Evolutionary conservation across 2,329 filamentous ascomycete genomes (phyloP).

Genomic region (Volutella citrinella): DNA sequence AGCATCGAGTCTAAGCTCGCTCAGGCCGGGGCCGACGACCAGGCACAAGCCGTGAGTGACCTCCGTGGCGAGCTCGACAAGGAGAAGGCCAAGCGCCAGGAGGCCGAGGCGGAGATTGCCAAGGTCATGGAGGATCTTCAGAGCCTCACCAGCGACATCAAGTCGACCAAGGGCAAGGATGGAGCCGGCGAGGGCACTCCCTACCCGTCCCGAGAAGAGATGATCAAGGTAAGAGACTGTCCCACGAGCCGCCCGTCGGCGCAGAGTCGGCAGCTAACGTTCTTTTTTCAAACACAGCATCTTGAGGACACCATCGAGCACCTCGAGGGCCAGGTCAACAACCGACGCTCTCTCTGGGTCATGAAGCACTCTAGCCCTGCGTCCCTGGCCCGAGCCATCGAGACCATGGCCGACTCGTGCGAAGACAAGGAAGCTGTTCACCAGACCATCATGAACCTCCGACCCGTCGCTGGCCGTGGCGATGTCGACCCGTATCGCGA

Average conservation of each 20-base stretch:
- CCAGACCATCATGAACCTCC: conserved; percentile 25
- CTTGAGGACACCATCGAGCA: conserved; percentile 32
- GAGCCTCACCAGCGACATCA: conserved; percentile 26
- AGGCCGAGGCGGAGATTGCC: conserved; percentile 25
- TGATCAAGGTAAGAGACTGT: conserved; percentile 28
- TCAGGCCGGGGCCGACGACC: conserved; percentile 33
- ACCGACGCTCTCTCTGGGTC: conserved; percentile 33
- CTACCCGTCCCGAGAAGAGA: conserved; percentile 20
- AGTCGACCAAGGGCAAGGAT: conserved; percentile 26
- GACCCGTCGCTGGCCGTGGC: conserved; percentile 13
- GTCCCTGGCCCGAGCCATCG: conserved; percentile 29
- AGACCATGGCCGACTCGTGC: conserved; percentile 29
- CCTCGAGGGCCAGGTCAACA: conserved; percentile 35
- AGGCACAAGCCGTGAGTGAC: conserved; percentile 29
- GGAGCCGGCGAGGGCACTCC: conserved; percentile 14
- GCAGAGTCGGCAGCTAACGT: too few relatives aligned
- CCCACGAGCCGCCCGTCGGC: too few relatives aligned
- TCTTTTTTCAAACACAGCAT: conserved; percentile 16
- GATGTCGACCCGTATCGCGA: conserved; percentile 10
- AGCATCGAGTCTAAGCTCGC: conserved; percentile 36
- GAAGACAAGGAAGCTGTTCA: conserved; percentile 25
- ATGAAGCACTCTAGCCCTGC: conserved; percentile 32
- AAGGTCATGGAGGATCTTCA: conserved; percentile 27
- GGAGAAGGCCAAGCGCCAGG: conserved; percentile 30
- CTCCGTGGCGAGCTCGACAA: conserved; percentile 29